phyloP scores from a whole-genome alignment of 164 flowering plant genomes.

The Dillenia suffruticosa region DNA sequence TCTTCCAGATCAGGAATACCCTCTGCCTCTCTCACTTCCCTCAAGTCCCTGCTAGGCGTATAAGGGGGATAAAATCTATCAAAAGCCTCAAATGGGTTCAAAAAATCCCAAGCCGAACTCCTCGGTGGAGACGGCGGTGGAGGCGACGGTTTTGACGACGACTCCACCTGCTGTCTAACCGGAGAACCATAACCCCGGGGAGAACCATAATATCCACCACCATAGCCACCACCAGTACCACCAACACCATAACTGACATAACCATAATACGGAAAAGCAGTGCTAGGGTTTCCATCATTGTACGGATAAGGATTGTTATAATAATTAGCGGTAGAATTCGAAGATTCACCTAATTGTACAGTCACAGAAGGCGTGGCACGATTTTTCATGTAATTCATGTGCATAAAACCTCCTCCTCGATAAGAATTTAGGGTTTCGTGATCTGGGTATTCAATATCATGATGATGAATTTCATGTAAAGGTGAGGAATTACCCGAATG shows the following conservation, averaged over 20 bases:
- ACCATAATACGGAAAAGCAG: constrained; percentile 16
- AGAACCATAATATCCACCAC: constrained; percentile 4
- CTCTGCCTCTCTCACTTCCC: constrained; percentile 88
- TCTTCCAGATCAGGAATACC: constrained; percentile 99
- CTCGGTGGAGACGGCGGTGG: constrained; percentile 59
- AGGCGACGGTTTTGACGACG: constrained; percentile 13
- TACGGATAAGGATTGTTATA: constrained; percentile 24
- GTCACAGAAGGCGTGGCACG: constrained; percentile 51
- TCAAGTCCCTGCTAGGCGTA: constrained; percentile 75
- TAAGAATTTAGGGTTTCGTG: constrained; percentile 10
- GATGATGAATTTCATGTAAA: constrained; percentile 11
- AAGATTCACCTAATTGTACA: constrained; percentile 40
- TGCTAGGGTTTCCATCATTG: constrained; percentile 9
- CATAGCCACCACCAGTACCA: constrained; percentile 12
- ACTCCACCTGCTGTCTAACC: constrained; percentile 14
- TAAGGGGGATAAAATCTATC: constrained; percentile 43
- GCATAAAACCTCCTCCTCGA: constrained; percentile 24
- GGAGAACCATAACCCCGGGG: constrained; percentile 20
- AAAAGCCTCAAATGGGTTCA: constrained; percentile 57
- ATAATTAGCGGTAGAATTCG: constrained; percentile 1
- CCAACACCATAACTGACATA: constrained; percentile 23
- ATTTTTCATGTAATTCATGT: constrained; percentile 66
- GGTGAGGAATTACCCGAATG: constrained; percentile 33
- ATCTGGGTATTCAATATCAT: constrained; percentile 11
- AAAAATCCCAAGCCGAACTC: constrained; percentile 77